Base-by-base conservation (phyloP, 768 basidiomycete species). In the Candolleomyces aberdarensis region DNA sequence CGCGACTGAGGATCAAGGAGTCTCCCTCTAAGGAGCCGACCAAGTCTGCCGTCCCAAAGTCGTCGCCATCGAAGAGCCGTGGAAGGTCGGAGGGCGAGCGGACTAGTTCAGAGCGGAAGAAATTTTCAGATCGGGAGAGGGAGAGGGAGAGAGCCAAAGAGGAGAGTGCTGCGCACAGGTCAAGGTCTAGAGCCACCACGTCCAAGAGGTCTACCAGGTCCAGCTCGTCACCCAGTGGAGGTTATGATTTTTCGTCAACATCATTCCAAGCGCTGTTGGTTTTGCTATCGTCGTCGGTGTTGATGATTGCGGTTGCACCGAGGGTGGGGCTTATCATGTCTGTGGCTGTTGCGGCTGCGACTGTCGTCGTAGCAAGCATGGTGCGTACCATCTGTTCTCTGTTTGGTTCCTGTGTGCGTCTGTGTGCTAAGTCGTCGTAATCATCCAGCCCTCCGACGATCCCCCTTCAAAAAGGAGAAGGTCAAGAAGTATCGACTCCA, bases 261-360 rank as follows among this genome's bases (percentile, higher is more conserved):
- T 60, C 53, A 9, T 41, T 60, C 29, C 59, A 60, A 19, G 53
- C 59, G 5, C 31, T 60, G 7, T 31, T 55, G 53, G 46, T 60
- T 44, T 14, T 60, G 14, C 17, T 60, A 31, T 46, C 53, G 32
- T 46, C 43, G n/a, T 55, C 53, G 40, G 56, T 60, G 59, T 26
- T 60, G 43, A 32, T 56, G 40, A 56, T 56, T 19, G 54, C 39
- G 19, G 54, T 40, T n/a, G 54, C 54, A 15, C 54, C 54, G 19
- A 56, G 41, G 40, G 44, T 49, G 40, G 44, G 43, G 14, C 15
- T 56, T 15, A 14, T 46, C 17, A 54, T 54, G 44, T 55, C 52
- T 14, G 53, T 36, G 17, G 17, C 53, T 4, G 59, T 51, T 14
- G 59, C 44, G 11, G 53, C 46, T 47, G 59, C 46, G 22, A 48